Base-by-base conservation (phyloP, 2,329 filamentous ascomycete genomes). In the Aspergillus ruber region DNA sequence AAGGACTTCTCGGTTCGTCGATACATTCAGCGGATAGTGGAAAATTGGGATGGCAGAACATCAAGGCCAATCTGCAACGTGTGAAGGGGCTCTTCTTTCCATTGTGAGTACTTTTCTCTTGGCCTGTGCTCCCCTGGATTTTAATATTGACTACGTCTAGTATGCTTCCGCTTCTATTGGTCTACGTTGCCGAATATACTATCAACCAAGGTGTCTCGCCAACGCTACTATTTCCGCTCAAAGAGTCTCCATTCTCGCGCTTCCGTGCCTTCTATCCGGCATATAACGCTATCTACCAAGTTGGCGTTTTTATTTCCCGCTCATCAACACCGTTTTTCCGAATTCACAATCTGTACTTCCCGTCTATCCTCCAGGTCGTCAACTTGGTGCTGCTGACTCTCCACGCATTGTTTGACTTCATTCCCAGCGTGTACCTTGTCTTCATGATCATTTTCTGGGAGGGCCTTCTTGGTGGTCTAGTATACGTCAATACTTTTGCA, bases 401-500 rank as follows among this genome's bases (percentile, higher is more conserved):
- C 0, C 91, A 98, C 56, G 84, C 89, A 0, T 63, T 96, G 53
- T 83, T 84, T 62, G 78, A 85, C 63, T 94, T 93, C 62, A 80
- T 97, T 13, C 90, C 91, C 0, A 87, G 75, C 21, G 86, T 96
- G 20, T 96, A 89, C 63, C 59, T 95, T n/a, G 75, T 97, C 1
- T 96, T 95, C 60, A 50, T 80, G 18, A 74, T 97, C 50, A 77
- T 96, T 17, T 93, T 97, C 62, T 97, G 91, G 91, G 93, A 97
- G 66, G 93, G 93, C 0, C 68, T 97, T 10, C 74, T 98, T 0
- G 93, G 93, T 0, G 93, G 93, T 0, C 76, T 89, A 3, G 93
- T 97, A 0, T 98, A 98, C 60, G 90, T 97, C 50, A 95, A 91
- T 60, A 95, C 90, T 0, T 98, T 97, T 68, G 89, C 90, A 0